Base-by-base conservation (phyloP, 2,329 filamentous ascomycete genomes). In the Colletotrichum acutatum region DNA sequence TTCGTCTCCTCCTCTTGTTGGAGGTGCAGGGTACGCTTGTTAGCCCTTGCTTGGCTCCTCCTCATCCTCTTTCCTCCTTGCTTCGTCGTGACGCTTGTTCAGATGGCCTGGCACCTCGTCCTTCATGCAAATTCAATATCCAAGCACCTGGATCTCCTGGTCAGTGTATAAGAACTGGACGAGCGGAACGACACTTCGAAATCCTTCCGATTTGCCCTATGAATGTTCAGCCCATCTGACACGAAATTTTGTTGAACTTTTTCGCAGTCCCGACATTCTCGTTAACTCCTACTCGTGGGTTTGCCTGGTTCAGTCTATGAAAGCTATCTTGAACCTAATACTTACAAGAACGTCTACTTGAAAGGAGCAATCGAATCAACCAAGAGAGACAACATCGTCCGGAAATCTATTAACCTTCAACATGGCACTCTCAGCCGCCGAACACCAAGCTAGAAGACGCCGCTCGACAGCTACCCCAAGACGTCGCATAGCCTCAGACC, bases 61-160 rank as follows among this genome's bases (percentile, higher is more conserved):
- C 37, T 42, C 24, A 16, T 16, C 57, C 49, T 57, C 56, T 73
- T 73, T 32, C 60, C 54, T 63, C 69, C 54, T 52, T 60, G 37
- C 30, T 53, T 57, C 30, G 19, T 24, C 26, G 30, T 53, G 64
- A 65, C 30, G 53, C 28, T 28, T 66, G 19, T 30, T 24, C 32
- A 34, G 26, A 53, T 16, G 26, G 42, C 8, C 54, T 24, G 46
- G 26, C 26, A 32, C 42, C 24, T 42, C 5, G 37, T 67, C n/a
- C 46, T 66, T 58, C 4, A 49, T 32, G 19, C n/a, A 66, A 16
- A 30, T 46, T 19, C 37, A 49, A 5, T 49, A 7, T 26, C 53
- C 24, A 24, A 26, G 34, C 5, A 8, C 24, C 19, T 42, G 52
- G 4, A 9, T 46, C 11, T 19, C 42, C 8, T 19, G 22, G 53